Evolutionary conservation across 352 stramenopile species (phyloP).

Genomic region (Phytophthora macrochlamydospora): DNA sequence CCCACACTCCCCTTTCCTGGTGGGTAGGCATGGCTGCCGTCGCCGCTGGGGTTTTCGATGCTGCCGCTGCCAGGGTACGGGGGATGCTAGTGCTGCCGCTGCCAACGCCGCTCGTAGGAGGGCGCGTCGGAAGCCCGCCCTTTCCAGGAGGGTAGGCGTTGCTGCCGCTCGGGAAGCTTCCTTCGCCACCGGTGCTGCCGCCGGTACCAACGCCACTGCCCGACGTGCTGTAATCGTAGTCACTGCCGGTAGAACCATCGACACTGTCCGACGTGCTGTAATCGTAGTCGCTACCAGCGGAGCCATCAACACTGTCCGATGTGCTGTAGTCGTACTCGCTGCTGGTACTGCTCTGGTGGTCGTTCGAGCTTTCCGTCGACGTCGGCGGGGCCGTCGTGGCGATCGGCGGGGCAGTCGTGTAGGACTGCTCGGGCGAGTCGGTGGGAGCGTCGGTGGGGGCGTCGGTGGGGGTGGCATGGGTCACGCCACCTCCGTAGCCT

Average conservation of each 20-base stretch:
- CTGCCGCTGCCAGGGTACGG: too few species aligned
- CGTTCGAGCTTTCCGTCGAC: slow-evolving; percentile 11
- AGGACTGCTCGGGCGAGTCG: slow-evolving; percentile 4
- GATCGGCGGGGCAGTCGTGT: not conserved
- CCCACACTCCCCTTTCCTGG: slow-evolving; percentile 5
- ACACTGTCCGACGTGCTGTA: slow-evolving; percentile 1
- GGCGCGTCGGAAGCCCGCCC: not conserved
- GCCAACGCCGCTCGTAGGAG: not conserved
- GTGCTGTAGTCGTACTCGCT: not conserved
- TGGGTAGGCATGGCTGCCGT: not conserved
- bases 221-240: not conserved
- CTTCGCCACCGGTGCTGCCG: not conserved
- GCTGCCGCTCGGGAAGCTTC: not conserved
- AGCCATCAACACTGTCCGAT: slow-evolving; percentile 1
- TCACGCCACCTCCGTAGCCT: slow-evolving; percentile 19
- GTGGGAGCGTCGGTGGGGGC: not conserved
- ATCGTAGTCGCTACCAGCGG: slow-evolving; percentile 2
- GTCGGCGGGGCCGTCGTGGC: slow-evolving; percentile 3
- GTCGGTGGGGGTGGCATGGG: slow-evolving; percentile 4
- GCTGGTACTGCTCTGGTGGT: not conserved
- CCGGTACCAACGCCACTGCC: not conserved
- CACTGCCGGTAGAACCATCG: not conserved
- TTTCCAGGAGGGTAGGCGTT: not conserved
- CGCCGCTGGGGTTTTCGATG: too few species aligned
- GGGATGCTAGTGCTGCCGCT: not conserved